phyloP scores from a whole-genome alignment of 75 land plant genomes.

The Cupressus sempervirens region DNA sequence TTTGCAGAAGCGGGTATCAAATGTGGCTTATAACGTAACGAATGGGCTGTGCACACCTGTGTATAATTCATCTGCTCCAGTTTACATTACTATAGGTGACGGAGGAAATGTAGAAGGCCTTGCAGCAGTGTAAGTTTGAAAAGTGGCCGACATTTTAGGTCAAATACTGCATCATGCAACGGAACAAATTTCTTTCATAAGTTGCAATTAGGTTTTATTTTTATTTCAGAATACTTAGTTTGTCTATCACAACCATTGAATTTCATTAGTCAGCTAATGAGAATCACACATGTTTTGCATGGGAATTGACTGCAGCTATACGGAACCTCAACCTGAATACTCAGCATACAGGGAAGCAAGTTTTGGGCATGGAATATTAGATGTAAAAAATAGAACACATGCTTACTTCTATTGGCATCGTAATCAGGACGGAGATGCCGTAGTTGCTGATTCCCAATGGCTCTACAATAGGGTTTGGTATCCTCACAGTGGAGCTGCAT shows the following conservation, averaged over 20 bases:
- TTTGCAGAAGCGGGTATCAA: conserved; percentile 76
- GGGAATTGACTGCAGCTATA: conserved; percentile 39
- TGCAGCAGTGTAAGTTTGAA: conserved; percentile 52
- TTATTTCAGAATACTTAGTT: background rate
- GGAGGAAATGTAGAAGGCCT: conserved; percentile 95
- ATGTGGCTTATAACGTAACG: conserved; percentile 54
- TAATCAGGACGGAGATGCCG: conserved; percentile 62
- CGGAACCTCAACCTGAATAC: conserved; percentile 75
- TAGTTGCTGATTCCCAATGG: conserved; percentile 59
- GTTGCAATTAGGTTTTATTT: no score
- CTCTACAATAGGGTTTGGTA: conserved; percentile 46
- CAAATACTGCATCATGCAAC: background rate
- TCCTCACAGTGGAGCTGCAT: conserved; percentile 5
- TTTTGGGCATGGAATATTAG: conserved; percentile 78
- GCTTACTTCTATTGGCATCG: conserved; percentile 82
- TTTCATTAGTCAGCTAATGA: background rate
- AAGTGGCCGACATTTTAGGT: background rate
- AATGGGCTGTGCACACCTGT: conserved; percentile 64
- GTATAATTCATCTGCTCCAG: conserved; percentile 51
- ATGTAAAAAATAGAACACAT: conserved; percentile 74
- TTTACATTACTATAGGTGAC: conserved; percentile 88
- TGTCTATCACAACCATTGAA: no score
- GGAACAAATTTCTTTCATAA: no score
- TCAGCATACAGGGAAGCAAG: conserved; percentile 87
- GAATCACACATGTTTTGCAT: background rate